These are phyloP conservation scores for Brassica nigra DNA, from an alignment of 345 rosid species.

Conservation along the genomic window DNA sequence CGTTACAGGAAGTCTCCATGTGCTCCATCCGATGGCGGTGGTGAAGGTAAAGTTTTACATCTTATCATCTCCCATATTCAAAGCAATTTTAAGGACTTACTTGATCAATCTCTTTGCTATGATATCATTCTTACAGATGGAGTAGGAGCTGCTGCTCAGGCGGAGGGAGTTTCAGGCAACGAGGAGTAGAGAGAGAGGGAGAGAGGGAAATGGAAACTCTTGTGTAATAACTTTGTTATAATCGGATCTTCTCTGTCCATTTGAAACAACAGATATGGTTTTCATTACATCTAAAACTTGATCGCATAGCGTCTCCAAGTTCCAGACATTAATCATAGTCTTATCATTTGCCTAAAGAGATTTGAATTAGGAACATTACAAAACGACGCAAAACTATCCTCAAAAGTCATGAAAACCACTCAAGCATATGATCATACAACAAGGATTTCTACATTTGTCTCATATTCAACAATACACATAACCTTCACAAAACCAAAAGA, in stretches of 20 bases:
- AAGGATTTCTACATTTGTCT: conserved; percentile 17
- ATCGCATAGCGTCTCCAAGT: conserved; percentile 17
- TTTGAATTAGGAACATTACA: background rate
- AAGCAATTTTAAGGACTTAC: background rate
- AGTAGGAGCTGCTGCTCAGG: conserved; percentile 48
- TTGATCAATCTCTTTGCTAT: background rate
- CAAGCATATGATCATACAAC: conserved; percentile 21
- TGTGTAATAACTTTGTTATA: conserved; percentile 36
- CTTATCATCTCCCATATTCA: background rate
- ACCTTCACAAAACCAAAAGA: conserved; percentile 22
- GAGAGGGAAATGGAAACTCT: conserved; percentile 11
- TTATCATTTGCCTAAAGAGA: background rate
- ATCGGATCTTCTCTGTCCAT: conserved; percentile 19
- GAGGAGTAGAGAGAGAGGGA: conserved; percentile 32
- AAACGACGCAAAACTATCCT: background rate
- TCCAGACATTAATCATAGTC: background rate
- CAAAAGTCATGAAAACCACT: conserved; percentile 3
- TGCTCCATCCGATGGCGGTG: conserved; percentile 56
- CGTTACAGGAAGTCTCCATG: conserved; percentile 93
- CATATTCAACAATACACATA: conserved; percentile 28
- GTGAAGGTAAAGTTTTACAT: conserved; percentile 61
- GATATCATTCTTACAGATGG: conserved; percentile 48
- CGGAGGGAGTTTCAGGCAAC: conserved; percentile 55
- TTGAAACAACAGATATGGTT: conserved; percentile 20
- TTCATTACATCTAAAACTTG: conserved; percentile 16